phyloP scores from a whole-genome alignment of 2,329 filamentous ascomycete genomes.

The Neonectria neomacrospora region DNA sequence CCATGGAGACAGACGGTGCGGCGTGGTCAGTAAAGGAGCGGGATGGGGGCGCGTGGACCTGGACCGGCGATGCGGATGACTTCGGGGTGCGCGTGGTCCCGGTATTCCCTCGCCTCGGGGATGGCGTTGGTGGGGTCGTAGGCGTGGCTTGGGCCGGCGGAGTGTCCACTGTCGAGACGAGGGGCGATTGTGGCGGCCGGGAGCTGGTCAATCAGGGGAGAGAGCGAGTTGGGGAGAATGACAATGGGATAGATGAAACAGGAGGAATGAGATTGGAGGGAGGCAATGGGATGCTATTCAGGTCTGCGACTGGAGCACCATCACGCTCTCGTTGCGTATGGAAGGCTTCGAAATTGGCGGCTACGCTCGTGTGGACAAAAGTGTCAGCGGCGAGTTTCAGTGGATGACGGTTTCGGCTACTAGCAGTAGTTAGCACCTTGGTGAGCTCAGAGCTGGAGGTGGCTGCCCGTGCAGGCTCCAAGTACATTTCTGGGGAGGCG shows the following conservation, averaged over 20 bases:
- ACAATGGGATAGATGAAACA: conserved; percentile 4
- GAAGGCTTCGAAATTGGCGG: background rate
- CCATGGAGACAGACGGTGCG: conserved; percentile 23
- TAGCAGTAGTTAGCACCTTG: background rate
- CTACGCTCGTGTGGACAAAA: background rate
- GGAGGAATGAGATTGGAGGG: background rate
- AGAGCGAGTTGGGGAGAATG: background rate
- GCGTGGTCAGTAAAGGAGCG: conserved; percentile 34
- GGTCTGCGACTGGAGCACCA: background rate
- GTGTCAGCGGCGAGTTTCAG: background rate
- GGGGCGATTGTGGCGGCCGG: conserved; percentile 3
- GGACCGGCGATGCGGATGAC: conserved; percentile 47
- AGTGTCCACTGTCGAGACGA: background rate
- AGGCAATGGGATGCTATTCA: background rate
- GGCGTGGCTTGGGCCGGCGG: conserved; percentile 17
- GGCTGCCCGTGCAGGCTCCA: background rate
- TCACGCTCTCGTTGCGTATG: background rate
- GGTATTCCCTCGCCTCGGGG: conserved; percentile 30
- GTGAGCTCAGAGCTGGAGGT: conserved; percentile 5
- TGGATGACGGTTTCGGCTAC: conserved; percentile 14
- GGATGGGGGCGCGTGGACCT: conserved; percentile 44
- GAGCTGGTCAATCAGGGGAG: background rate
- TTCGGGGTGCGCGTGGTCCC: conserved; percentile 45
- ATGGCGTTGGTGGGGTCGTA: conserved; percentile 26
- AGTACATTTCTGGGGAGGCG: background rate